Evolutionary conservation across 2,329 filamentous ascomycete species (phyloP).

Genomic region (Clonostachys byssicola): DNA sequence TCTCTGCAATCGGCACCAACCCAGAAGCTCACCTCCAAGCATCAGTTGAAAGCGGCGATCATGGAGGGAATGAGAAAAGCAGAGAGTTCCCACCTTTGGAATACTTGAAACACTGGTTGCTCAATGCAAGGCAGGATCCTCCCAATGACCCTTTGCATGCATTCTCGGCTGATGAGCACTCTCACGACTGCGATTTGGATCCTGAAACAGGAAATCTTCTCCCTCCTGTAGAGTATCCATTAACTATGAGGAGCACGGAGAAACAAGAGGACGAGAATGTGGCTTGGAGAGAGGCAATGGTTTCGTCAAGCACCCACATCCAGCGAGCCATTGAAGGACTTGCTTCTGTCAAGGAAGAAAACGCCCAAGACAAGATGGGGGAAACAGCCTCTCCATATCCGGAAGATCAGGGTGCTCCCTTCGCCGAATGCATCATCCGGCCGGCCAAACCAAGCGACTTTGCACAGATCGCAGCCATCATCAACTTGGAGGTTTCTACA

Average conservation of each 20-base stretch:
- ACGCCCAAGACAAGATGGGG: too few relatives aligned
- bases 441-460: constrained; percentile 34
- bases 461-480: constrained; percentile 29
- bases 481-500: constrained; percentile 33
- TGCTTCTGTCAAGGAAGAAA: too few relatives aligned
- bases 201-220: not conserved
- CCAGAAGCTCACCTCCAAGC: too few relatives aligned
- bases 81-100: too few relatives aligned
- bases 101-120: too few relatives aligned
- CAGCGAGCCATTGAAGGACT: not conserved
- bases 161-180: too few relatives aligned
- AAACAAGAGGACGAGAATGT: not conserved
- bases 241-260: not conserved
- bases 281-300: not conserved
- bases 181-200: not conserved
- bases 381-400: not conserved
- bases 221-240: not conserved
- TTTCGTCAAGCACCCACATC: not conserved
- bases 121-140: too few relatives aligned
- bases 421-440: constrained; percentile 30
- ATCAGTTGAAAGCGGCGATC: too few relatives aligned
- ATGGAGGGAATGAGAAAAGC: too few relatives aligned
- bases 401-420: constrained; percentile 12
- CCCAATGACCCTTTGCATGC: too few relatives aligned
- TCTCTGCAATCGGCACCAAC: too few relatives aligned